Base-by-base conservation (phyloP, 768 basidiomycete genomes). In the Fomitopsis serialis region DNA sequence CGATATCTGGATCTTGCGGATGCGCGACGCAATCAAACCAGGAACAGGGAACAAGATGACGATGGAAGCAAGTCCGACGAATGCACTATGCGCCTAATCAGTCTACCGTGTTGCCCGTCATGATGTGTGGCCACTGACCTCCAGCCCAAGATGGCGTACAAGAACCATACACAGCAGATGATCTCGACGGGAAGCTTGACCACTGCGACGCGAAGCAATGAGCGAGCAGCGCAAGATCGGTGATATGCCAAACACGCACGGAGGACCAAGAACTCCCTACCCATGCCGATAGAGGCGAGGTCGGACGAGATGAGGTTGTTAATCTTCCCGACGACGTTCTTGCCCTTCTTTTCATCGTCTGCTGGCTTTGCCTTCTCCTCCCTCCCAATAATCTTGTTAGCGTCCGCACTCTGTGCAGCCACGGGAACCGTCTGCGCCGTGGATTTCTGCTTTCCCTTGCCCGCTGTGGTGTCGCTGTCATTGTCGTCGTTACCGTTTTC, bases 301-400 rank as follows among this genome's bases (percentile, higher is more conserved):
- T 91, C 89, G 1, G 83, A 80, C 3, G 87, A 82, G 42, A 89
- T 79, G 13, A 91, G 67, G 51, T 89, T 91, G 64, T 86, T 91
- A 65, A 92, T 86, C 62, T 81, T 87, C 9, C 90, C 89, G 36
- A 82, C 78, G 68, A 66, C 71, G 53, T 67, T 62, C 15, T 66
- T 62, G 57, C 76, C 77, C 40, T 77, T 63, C 8, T 63, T 65
- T 32, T 69, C 70, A 22, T 78, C 72, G 48, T 64, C 11, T n/a
- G n/a, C n/a, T n/a, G n/a, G n/a, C 19, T 29, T 35, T 19, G 49
- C 21, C 47, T 19, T 37, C 45, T 58, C 1, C 75, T 75, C 58
- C 77, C 75, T 8, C 76, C 44, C 37, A 17, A 40, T 15, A 15
- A 40, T 17, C 19, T 40, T 40, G 37, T 40, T 40, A 4, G 19